Percentiles rank a stretch among this genome's conserved stretches.
phyloP scores from a whole-genome alignment of 495 filamentous ascomycete species.

The Penicillium salamii region DNA sequence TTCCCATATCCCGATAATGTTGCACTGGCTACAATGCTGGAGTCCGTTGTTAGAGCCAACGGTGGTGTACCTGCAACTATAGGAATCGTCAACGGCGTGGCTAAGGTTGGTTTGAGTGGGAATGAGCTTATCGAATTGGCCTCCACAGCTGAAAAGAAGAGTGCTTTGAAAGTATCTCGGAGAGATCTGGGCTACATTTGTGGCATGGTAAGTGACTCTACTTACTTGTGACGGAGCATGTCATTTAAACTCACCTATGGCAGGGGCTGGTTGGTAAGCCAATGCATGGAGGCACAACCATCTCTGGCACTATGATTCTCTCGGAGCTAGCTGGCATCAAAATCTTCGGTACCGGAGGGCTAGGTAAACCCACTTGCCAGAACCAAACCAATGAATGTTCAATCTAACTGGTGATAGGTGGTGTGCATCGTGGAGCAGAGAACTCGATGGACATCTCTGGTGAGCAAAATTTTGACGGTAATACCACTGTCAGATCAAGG shows the following conservation, averaged over 20 bases:
- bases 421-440: slow-evolving; percentile 90
- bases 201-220: slow-evolving; percentile 60
- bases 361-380: slow-evolving; percentile 28
- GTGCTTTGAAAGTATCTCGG: slow-evolving; percentile 76
- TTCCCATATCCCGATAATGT: slow-evolving; percentile 82
- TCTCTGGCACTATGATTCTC: slow-evolving; percentile 88
- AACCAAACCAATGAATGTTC: neutral
- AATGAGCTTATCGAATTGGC: slow-evolving; percentile 71
- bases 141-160: slow-evolving; percentile 57
- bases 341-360: slow-evolving; percentile 82
- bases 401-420: slow-evolving; percentile 52
- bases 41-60: slow-evolving; percentile 71
- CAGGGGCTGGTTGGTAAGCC: slow-evolving; percentile 61
- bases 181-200: slow-evolving; percentile 79
- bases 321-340: slow-evolving; percentile 85
- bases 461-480: slow-evolving; percentile 8
- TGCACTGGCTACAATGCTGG: slow-evolving; percentile 64
- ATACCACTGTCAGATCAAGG: neutral
- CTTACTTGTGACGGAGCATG: too few relatives aligned
- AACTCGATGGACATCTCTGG: slow-evolving; percentile 82
- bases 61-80: slow-evolving; percentile 92
- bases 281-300: slow-evolving; percentile 86
- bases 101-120: slow-evolving; percentile 68
- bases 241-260: slow-evolving; percentile 7
- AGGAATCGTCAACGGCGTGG: slow-evolving; percentile 77